Base-by-base conservation (phyloP, 768 basidiomycete genomes). In the Trametes gibbosa region DNA sequence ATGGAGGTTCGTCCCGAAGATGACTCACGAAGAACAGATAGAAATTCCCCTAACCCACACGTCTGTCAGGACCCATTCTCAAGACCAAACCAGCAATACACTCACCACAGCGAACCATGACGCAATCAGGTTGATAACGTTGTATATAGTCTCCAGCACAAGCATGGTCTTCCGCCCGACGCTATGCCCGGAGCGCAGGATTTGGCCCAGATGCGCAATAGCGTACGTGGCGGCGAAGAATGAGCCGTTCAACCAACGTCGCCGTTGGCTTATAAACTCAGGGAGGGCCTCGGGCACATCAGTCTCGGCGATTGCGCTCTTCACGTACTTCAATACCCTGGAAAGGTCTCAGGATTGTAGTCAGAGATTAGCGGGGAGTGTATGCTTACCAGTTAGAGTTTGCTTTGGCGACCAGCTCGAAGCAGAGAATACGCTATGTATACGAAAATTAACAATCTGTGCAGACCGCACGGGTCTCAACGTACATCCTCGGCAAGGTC, bases 241-340 rank as follows among this genome's bases (percentile, higher is more conserved):
- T 1, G 92, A 95, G 1, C 96, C 95, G 63, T 92, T 91, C 4
- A 92, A 79, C 90, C 87, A 95, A 64, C 94, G 84, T 50, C 94
- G 82, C 6, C 95, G 86, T 67, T 98, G 96, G 58, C 83, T 82
- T 69, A 97, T 98, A 70, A 97, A 98, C 73, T 98, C 96, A 3
- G 95, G 86, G 16, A 97, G 82, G 1, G 85, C 82, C 66, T 96
- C 95, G 2, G 95, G 95, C 5, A 98, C 95, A 72, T 98, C 95
- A 0, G 94, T 96, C 70, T 94, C 91, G 17, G 88, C 95, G 50
- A 92, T 84, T 3, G 95, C 95, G 25, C 91, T 90, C 71, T 92
- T 92, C 67, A 98, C 95, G 68, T 97, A 99, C 79, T 90, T 92
- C 51, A 99, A 81, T n/a, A 92, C 80, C 96, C 96, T 97, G 62